phyloP scores from a whole-genome alignment of 1,139 yeast species.

The Debaryomyces nepalensis region DNA sequence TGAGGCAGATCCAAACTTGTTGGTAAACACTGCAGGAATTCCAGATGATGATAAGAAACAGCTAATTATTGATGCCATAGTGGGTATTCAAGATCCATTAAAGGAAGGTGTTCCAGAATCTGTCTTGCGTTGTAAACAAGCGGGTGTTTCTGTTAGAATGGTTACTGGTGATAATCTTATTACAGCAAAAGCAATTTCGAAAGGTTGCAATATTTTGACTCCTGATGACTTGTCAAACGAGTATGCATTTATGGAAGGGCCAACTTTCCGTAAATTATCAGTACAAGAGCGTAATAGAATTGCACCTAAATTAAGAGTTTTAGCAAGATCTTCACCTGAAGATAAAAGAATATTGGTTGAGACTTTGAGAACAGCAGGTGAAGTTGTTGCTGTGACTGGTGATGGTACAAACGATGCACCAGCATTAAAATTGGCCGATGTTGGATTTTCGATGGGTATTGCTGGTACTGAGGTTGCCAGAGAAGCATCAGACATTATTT shows the following conservation, averaged over 20 bases:
- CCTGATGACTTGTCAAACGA: constrained; percentile 57
- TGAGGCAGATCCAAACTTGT: constrained; percentile 53
- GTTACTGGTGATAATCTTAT: constrained; percentile 93
- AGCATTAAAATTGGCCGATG: constrained; percentile 89
- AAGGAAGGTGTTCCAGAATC: constrained; percentile 91
- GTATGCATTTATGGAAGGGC: constrained; percentile 88
- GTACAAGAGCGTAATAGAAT: constrained; percentile 59
- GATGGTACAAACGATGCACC: constrained; percentile 98
- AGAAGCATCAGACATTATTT: constrained; percentile 91
- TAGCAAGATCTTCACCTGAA: constrained; percentile 95
- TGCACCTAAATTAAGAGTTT: constrained; percentile 76
- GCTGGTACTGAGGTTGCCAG: constrained; percentile 94
- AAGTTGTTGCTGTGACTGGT: constrained; percentile 98
- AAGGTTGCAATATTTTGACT: constrained; percentile 77
- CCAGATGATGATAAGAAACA: constrained; percentile 34
- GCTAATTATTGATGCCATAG: constrained; percentile 66
- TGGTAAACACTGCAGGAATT: constrained; percentile 36
- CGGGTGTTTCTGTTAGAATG: constrained; percentile 96
- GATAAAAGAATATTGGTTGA: constrained; percentile 88
- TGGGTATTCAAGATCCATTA: constrained; percentile 94
- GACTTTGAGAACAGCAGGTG: constrained; percentile 78
- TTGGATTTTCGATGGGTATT: constrained; percentile 93
- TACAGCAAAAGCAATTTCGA: constrained; percentile 91
- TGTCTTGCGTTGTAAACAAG: constrained; percentile 79
- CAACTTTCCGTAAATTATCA: constrained; percentile 72